Percentiles rank a stretch among this genome's conserved stretches.
phyloP scores from a whole-genome alignment of 768 basidiomycete species.

The Paxillus involutus region DNA sequence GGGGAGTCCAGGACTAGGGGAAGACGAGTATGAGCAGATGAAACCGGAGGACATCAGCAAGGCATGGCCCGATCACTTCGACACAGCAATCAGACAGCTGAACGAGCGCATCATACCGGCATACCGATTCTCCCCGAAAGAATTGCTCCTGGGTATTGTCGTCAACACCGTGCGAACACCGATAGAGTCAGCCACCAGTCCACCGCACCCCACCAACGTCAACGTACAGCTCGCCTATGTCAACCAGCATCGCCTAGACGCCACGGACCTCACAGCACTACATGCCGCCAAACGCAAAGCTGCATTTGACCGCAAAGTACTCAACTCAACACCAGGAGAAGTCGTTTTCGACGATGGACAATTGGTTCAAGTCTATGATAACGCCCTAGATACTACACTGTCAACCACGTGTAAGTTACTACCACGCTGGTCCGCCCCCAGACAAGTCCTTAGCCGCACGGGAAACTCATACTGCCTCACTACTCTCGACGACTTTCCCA shows the following conservation, averaged over 20 bases:
- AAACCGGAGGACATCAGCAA: slow-evolving; percentile 16
- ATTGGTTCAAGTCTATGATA: slow-evolving; percentile 33
- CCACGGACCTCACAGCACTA: slow-evolving; percentile 12
- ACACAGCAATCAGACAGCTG: slow-evolving; percentile 3
- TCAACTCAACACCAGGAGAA: slow-evolving; percentile 8
- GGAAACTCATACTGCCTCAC: slow-evolving; percentile 27
- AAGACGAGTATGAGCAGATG: no score
- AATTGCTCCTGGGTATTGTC: slow-evolving; percentile 30
- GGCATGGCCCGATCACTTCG: slow-evolving; percentile 16
- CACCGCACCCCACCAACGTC: slow-evolving; percentile 9
- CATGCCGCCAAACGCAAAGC: slow-evolving; percentile 27
- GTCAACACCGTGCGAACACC: slow-evolving; percentile 24
- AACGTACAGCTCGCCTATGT: slow-evolving; percentile 15
- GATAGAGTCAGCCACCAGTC: background rate
- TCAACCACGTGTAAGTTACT: slow-evolving; percentile 27
- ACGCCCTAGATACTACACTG: slow-evolving; percentile 28
- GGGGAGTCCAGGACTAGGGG: no score
- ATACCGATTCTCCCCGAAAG: slow-evolving; percentile 26
- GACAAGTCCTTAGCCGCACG: slow-evolving; percentile 7
- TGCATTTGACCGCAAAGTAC: slow-evolving; percentile 27
- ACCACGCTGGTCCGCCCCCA: slow-evolving; percentile 32
- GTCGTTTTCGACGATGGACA: slow-evolving; percentile 28
- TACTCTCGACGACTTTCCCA: slow-evolving; percentile 11
- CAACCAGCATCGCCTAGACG: slow-evolving; percentile 13
- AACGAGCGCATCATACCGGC: slow-evolving; percentile 21